Evolutionary conservation across 2,329 filamentous ascomycete species (phyloP).

Genomic region (Xylaria sp.): DNA sequence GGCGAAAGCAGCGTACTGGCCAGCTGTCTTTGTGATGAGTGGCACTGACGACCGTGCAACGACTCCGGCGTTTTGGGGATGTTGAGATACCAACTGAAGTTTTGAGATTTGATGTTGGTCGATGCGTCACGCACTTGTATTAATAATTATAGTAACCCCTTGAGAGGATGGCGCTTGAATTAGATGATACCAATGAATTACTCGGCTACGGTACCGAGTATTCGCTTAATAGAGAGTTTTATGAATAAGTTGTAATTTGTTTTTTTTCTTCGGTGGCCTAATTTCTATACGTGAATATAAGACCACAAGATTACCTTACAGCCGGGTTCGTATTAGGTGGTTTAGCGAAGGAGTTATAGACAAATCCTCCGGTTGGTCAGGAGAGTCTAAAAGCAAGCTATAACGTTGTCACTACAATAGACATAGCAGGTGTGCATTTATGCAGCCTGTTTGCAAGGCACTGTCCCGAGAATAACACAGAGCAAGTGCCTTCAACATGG

Average conservation of each 20-base stretch:
- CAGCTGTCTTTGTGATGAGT: not conserved
- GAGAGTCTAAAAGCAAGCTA: no score
- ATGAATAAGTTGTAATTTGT: not conserved
- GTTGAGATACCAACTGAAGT: slow-evolving; percentile 35
- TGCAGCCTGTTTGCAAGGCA: not conserved
- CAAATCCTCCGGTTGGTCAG: not conserved
- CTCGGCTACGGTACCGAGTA: not conserved
- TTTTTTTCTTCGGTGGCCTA: not conserved
- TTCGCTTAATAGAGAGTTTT: slow-evolving; percentile 24
- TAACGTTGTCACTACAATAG: not conserved
- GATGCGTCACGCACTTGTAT: slow-evolving; percentile 24
- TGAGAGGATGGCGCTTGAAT: slow-evolving; percentile 2
- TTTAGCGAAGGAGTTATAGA: not conserved
- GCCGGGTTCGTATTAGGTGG: not conserved
- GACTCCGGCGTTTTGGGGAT: slow-evolving; percentile 34
- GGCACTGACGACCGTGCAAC: slow-evolving; percentile 27
- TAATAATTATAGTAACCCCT: slow-evolving; percentile 16
- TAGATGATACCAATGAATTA: slow-evolving; percentile 28
- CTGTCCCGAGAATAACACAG: not conserved
- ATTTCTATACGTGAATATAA: not conserved
- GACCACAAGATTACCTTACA: not conserved
- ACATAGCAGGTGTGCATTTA: not conserved
- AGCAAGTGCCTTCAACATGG: not conserved
- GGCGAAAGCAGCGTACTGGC: not conserved
- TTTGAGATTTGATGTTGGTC: slow-evolving; percentile 13